Percentiles rank a stretch among this genome's conserved stretches.
Evolutionary conservation across 1,139 yeast genomes (phyloP).

Genomic region (Candida pseudocylindracea): DNA sequence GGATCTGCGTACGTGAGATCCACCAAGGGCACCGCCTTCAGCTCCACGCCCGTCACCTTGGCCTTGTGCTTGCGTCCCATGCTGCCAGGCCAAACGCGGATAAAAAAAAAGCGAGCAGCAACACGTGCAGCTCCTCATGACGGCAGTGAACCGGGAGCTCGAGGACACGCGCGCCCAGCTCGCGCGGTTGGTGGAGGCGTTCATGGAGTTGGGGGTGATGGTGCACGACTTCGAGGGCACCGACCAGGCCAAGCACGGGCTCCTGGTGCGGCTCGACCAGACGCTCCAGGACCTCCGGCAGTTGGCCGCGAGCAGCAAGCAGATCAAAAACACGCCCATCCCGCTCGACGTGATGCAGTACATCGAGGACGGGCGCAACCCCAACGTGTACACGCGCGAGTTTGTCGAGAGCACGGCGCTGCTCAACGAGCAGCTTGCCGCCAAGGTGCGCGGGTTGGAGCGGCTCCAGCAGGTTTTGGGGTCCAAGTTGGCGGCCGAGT

Average conservation of each 20-base stretch:
- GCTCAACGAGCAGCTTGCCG: constrained; percentile 72
- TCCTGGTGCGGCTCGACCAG: constrained; percentile 18
- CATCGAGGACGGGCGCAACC: constrained; percentile 90
- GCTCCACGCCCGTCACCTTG: too few relatives aligned
- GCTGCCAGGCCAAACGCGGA: too few relatives aligned
- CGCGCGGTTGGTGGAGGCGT: constrained; percentile 56
- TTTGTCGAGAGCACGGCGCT: constrained; percentile 82
- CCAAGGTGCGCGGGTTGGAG: constrained; percentile 45
- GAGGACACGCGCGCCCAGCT: constrained; percentile 34
- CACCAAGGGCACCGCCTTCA: too few relatives aligned
- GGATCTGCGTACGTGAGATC: constrained; percentile 18
- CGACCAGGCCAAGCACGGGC: constrained; percentile 19
- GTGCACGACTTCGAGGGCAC: constrained; percentile 91
- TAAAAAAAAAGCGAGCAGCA: too few relatives aligned
- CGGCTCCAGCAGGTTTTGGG: constrained; percentile 43
- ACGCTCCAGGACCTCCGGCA: constrained; percentile 15
- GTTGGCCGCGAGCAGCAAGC: constrained; percentile 10
- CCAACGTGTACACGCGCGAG: constrained; percentile 91
- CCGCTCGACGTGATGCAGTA: constrained; percentile 67
- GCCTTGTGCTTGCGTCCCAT: too few relatives aligned
- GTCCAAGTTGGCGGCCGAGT: constrained; percentile 45
- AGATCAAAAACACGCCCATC: constrained; percentile 20
- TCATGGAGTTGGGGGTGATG: constrained; percentile 73
- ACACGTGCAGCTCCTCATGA: constrained; percentile 4
- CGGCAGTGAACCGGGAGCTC: constrained; percentile 17